phyloP scores from a whole-genome alignment of 2,329 filamentous ascomycete genomes.

The Colletotrichum theobromicola region DNA sequence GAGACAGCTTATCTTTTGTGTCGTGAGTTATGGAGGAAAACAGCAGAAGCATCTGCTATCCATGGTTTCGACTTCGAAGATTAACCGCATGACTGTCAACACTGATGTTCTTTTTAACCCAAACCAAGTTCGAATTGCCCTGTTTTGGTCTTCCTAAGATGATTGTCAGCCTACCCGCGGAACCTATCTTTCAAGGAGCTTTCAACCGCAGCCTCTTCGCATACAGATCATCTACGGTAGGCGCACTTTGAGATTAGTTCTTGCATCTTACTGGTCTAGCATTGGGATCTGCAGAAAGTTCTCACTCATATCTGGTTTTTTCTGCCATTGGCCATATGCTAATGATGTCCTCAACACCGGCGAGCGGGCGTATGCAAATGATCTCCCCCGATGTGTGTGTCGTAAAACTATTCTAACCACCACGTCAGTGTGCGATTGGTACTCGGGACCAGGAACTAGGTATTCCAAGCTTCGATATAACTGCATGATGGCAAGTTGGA shows the following conservation, averaged over 20 bases:
- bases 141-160: background rate
- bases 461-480: background rate
- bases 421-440: background rate
- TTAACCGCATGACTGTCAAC: too few species aligned
- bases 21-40: too few species aligned
- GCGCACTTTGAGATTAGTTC: background rate
- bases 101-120: background rate
- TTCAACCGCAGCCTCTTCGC: background rate
- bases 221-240: background rate
- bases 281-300: background rate
- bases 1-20: too few species aligned
- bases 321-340: fast-evolving
- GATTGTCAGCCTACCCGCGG: background rate
- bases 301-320: background rate
- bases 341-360: background rate
- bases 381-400: background rate
- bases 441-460: background rate
- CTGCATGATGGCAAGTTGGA: background rate
- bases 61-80: too few species aligned
- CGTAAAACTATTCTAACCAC: background rate
- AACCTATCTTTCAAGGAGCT: background rate
- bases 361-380: background rate
- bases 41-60: too few species aligned
- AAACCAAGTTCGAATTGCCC: background rate
- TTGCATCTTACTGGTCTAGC: background rate